phyloP scores from a whole-genome alignment of 352 stramenopile genomes.

The Phytophthora cactorum region DNA sequence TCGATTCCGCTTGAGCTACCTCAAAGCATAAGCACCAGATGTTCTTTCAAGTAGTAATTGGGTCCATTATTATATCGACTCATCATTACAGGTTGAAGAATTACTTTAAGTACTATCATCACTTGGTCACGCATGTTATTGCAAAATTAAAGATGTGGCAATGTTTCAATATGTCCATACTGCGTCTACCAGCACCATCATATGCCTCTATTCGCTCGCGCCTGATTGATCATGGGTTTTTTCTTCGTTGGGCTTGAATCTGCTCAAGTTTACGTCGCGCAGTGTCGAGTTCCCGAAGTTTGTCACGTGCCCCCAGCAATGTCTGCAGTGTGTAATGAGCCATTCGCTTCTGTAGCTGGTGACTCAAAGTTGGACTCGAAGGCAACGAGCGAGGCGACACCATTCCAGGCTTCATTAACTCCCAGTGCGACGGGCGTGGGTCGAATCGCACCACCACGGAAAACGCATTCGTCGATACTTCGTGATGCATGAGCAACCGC shows the following conservation, averaged over 20 bases:
- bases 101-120: too few species aligned
- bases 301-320: slow-evolving; percentile 61
- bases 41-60: too few species aligned
- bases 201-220: too few species aligned
- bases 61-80: too few species aligned
- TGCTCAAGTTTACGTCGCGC: slow-evolving; percentile 44
- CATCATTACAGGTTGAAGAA: too few species aligned
- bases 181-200: too few species aligned
- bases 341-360: slow-evolving; percentile 79
- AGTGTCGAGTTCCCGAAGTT: slow-evolving; percentile 59
- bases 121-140: too few species aligned
- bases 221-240: neutral
- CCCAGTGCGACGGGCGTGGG: slow-evolving; percentile 70
- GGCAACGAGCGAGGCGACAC: slow-evolving; percentile 77
- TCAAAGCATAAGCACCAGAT: too few species aligned
- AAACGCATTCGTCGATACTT: slow-evolving; percentile 87
- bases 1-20: too few species aligned
- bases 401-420: slow-evolving; percentile 81
- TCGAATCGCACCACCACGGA: slow-evolving; percentile 82
- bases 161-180: too few species aligned
- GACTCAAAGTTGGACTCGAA: slow-evolving; percentile 74
- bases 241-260: neutral
- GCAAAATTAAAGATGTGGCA: too few species aligned
- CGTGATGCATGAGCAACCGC: slow-evolving; percentile 86
- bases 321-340: slow-evolving; percentile 79